Conservation (phyloP, 2,329 filamentous ascomycete genomes). For the Anthostomella pinea region DNA sequence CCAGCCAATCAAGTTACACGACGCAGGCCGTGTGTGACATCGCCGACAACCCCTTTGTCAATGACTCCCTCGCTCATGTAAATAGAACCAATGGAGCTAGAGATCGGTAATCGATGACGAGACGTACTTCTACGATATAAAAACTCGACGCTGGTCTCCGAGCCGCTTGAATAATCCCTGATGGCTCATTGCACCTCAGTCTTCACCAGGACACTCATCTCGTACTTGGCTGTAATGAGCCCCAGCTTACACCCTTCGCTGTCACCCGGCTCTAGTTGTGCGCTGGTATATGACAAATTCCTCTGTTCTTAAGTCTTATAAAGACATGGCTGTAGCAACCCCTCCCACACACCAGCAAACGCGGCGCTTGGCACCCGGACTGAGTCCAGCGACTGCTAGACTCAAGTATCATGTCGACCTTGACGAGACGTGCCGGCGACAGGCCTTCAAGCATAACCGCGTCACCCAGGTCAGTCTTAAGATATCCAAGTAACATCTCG, state of each 20-base stretch:
- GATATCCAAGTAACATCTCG: too few species aligned
- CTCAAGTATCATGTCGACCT: constrained; percentile 1
- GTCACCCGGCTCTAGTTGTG: constrained; percentile 1
- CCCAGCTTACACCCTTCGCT: constrained; percentile 1
- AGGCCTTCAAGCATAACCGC: constrained; percentile 3
- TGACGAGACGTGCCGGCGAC: not conserved
- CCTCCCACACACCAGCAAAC: not conserved
- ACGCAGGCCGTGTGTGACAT: constrained; percentile 8
- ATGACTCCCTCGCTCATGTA: constrained; percentile 7
- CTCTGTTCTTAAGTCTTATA: constrained; percentile 1
- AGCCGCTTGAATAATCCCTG: constrained; percentile 2
- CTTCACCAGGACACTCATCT: constrained; percentile 1
- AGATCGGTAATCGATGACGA: not conserved
- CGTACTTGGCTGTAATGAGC: not conserved
- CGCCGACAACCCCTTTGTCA: not conserved
- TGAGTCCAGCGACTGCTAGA: constrained; percentile 4
- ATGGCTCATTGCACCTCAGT: not conserved
- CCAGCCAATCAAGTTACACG: constrained; percentile 17
- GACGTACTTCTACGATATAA: not conserved
- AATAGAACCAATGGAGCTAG: not conserved
- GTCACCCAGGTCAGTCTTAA: constrained; percentile 1
- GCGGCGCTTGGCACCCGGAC: not conserved
- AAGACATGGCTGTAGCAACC: constrained; percentile 5
- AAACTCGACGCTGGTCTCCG: not conserved
- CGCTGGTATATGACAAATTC: not conserved